Evolutionary conservation across 768 basidiomycete genomes (phyloP), one percentile per base, ranked within the genome.

Genomic region (Boletus sp.): DNA sequence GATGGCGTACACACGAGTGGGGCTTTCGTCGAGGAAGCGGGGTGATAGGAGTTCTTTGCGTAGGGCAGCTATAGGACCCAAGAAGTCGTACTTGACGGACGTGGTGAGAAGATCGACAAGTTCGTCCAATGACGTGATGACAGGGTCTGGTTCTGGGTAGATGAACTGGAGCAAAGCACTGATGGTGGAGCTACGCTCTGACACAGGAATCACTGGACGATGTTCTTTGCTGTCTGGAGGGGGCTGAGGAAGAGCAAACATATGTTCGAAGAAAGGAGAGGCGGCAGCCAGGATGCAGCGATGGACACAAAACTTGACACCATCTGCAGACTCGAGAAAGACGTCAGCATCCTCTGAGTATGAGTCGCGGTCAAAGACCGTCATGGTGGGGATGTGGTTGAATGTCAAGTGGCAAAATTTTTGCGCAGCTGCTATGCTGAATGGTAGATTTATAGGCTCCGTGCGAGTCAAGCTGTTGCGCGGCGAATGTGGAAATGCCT

Each of bases 1-100:
- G 41, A 89, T 82, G 29, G 87, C 86, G 61, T 86, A 91, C 2
- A 89, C 85, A 14, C 85, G 83, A 14, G 77, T 75, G 9, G 89
- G 84, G 12, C 74, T 75, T 14, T 71, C 62, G 36, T 71, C 60
- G 17, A 85, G 66, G 66, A 84, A 86, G 11, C 65, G 67, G 7
- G 80, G 75, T 0, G 81, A 76, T 15, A 85, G 60, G 36, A 90
- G 80, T 28, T 78, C 67, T 44, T 67, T 71, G 50, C 85, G 82
- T n/a, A 90, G 75, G 0, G 73, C 62, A 32, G 71, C 64, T 58
- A 80, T 72, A 47, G 79, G 81, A 6, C 72, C 73, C 1, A 68
- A 45, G 57, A 88, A 76, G 56, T 89, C 85, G 67, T 89, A 90
- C 66, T 90, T 90, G 65, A 76, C 63, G 8, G 87, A 84, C 0